A percentile compares a stretch with the other conserved stretches of the same genome.
These are phyloP conservation scores for Pochonia chlamydosporia DNA, from an alignment of 2,329 filamentous ascomycete genomes.

Conservation along the genomic window DNA sequence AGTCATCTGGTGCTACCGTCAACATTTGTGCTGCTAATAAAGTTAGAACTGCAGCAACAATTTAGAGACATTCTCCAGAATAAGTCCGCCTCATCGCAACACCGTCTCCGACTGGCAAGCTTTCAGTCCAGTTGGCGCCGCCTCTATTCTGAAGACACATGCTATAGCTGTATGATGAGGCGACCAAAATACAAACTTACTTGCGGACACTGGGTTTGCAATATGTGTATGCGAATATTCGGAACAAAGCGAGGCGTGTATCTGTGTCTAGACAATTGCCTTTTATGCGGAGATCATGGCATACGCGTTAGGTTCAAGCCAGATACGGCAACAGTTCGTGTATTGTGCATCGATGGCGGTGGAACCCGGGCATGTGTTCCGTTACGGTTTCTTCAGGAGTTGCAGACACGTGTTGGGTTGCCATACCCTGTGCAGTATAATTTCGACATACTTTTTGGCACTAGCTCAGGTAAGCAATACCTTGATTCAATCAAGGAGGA, in stretches of 20 bases:
- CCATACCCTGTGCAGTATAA: constrained; percentile 11
- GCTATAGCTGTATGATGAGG: constrained; percentile 11
- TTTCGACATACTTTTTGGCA: constrained; percentile 13
- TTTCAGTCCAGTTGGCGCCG: neutral
- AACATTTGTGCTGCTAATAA: neutral
- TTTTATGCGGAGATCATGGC: constrained; percentile 7
- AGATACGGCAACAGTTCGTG: constrained; percentile 10
- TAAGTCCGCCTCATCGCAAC: neutral
- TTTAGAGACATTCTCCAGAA: neutral
- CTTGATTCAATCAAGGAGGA: neutral
- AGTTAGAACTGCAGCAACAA: neutral
- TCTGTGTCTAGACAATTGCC: constrained; percentile 7
- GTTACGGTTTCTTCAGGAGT: constrained; percentile 11
- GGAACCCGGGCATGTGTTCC: constrained; percentile 11
- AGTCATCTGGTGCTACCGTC: neutral
- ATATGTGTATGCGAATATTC: constrained; percentile 11
- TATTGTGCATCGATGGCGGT: constrained; percentile 13
- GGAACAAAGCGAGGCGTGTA: constrained; percentile 3
- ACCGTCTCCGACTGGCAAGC: neutral
- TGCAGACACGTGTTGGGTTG: constrained; percentile 11
- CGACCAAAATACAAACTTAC: constrained; percentile 9
- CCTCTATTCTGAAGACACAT: constrained; percentile 9
- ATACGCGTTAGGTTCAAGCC: constrained; percentile 8
- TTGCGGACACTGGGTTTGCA: constrained; percentile 12
- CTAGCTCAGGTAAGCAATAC: constrained; percentile 13